Base-by-base conservation (phyloP, 164 flowering plant genomes). In the Nymphaea thermarum region DNA sequence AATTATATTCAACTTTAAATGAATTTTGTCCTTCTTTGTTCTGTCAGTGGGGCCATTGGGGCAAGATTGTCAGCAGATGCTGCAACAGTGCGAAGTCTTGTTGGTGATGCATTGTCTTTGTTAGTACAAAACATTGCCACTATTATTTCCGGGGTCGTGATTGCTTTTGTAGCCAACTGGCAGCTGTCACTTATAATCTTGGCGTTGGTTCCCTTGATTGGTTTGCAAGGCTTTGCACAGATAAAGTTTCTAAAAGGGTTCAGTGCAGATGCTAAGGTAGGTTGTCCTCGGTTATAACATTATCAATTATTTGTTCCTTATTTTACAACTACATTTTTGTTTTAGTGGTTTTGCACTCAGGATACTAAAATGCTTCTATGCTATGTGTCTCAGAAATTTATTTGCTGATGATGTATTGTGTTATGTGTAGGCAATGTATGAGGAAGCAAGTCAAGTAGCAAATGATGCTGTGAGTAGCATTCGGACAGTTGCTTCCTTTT, bases 61-160 rank as follows among this genome's bases (percentile, higher is more conserved):
- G 86, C 88, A 65, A 78, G 88, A 75, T 71, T 83, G 63, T 82
- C 84, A 0, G 71, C 80, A 0, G 88, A 84, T 80, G 85, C 86
- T 43, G 74, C 88, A 15, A 64, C 60, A 0, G 71, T 84, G n/a
- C 65, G 78, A 55, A 70, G 68, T 65, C 76, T 83, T 7, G 85
- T 83, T 14, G 85, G 86, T 42, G 88, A 84, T 70, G 51, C 76
- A 3, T 64, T 84, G 71, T 80, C 81, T 11, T 62, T 83, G 16
- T 17, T 80, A 14, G 81, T 80, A 14, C 85, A 81, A 60, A 84
- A 83, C 65, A 67, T 74, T 47, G 64, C 86, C 3, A 77, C 85
- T 6, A 12, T 81, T 4, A 15, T 60, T 42, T 80, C 82, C 18
- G 86, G 79, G 5, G 66, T 81, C 17, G 41, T 77, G 65, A 81